These are phyloP conservation scores for Diaporthe sp. DNA, from an alignment of 2,329 filamentous ascomycete species.

Conservation along the genomic window DNA sequence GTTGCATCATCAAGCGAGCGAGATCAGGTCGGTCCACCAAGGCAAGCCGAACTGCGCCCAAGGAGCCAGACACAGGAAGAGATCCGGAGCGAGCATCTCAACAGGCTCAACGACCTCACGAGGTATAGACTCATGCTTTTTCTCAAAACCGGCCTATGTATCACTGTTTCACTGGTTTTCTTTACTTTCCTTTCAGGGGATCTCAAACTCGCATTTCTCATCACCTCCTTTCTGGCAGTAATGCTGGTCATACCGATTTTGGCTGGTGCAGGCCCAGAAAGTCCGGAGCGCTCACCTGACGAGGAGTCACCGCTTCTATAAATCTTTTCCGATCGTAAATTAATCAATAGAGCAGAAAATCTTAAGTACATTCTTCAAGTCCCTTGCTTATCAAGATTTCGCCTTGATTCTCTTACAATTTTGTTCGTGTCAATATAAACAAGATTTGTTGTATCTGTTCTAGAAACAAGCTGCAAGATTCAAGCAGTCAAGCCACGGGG, in stretches of 20 bases:
- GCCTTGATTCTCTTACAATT: background rate
- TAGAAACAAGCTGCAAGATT: background rate
- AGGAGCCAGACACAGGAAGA: background rate
- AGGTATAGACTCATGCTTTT: background rate
- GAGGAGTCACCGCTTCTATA: background rate
- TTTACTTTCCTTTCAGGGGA: background rate
- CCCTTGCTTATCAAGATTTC: too few species aligned
- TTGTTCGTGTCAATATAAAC: background rate
- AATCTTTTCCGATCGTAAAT: background rate
- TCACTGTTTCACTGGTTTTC: background rate
- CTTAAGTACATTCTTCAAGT: background rate
- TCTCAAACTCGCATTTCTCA: background rate
- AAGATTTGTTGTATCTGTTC: background rate
- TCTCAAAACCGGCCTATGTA: background rate
- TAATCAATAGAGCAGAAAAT: background rate
- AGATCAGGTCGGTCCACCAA: too few species aligned
- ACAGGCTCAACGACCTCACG: background rate
- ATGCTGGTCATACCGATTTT: background rate
- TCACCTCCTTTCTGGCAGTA: background rate
- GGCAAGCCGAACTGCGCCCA: too few species aligned
- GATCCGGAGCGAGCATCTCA: background rate
- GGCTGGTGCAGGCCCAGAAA: background rate
- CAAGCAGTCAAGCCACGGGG: background rate
- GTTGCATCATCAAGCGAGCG: background rate
- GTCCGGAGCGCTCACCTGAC: background rate